phyloP scores from a whole-genome alignment of 371 early-diverging fungal genomes.

The Syncephalis fuscata region DNA sequence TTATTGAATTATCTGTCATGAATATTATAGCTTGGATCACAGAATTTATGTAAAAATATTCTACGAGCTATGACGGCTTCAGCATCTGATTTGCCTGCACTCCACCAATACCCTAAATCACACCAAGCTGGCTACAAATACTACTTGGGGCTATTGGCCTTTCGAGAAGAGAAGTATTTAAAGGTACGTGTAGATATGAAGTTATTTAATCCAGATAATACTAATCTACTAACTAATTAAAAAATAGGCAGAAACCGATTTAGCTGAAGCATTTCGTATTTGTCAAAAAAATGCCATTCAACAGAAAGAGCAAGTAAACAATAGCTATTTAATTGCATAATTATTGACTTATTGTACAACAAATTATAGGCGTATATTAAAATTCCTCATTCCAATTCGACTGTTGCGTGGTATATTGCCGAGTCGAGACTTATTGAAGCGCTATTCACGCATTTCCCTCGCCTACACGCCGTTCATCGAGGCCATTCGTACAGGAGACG shows the following conservation, averaged over 20 bases:
- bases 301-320: conserved; percentile 33
- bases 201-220: neutral
- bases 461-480: conserved; percentile 38
- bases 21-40: conserved; percentile 37
- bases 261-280: conserved; percentile 46
- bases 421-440: conserved; percentile 22
- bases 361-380: neutral
- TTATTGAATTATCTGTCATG: neutral
- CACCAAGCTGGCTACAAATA: conserved; percentile 74
- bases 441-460: conserved; percentile 30
- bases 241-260: conserved; percentile 42
- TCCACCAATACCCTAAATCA: conserved; percentile 60
- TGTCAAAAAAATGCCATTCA: conserved; percentile 25
- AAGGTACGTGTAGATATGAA: conserved; percentile 18
- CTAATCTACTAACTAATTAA: neutral
- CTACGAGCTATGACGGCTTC: conserved; percentile 50
- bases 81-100: conserved; percentile 45
- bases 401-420: conserved; percentile 51
- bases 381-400: conserved; percentile 50
- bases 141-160: conserved; percentile 68
- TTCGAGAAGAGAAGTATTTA: conserved; percentile 60
- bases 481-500: conserved; percentile 49
- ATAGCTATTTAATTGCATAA: no score
- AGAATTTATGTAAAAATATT: conserved; percentile 69
- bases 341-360: neutral